A percentile compares a stretch with the other conserved stretches of the same genome.
Conservation (phyloP, 1,284 basidiomycete species). For the Meira miltonrushii region DNA sequence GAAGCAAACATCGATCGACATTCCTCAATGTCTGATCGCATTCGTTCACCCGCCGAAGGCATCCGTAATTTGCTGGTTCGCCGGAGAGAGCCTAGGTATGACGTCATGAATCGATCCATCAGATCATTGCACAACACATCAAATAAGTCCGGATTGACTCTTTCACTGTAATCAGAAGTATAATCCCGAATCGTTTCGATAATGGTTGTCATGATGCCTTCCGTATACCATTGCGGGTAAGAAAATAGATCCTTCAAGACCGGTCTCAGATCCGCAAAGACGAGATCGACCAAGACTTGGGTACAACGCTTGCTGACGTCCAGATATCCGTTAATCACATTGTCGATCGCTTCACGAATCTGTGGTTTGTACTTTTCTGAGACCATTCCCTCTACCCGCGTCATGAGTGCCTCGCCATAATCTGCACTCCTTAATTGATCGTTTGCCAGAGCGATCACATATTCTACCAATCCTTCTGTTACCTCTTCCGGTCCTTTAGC, state of each 20-base stretch:
- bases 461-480: constrained; percentile 83
- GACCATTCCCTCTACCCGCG: constrained; percentile 81
- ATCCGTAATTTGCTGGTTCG: constrained; percentile 81
- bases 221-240: constrained; percentile 59
- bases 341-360: constrained; percentile 82
- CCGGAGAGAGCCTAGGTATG: constrained; percentile 81
- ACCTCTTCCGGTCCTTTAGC: constrained; percentile 73
- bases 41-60: constrained; percentile 73
- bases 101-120: constrained; percentile 81
- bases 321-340: constrained; percentile 94
- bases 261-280: constrained; percentile 89
- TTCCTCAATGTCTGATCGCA: constrained; percentile 73
- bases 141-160: constrained; percentile 82
- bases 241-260: constrained; percentile 81
- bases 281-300: constrained; percentile 83
- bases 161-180: constrained; percentile 82
- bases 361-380: constrained; percentile 81
- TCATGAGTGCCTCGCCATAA: constrained; percentile 78
- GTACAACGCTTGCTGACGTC: constrained; percentile 97
- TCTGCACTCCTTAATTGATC: constrained; percentile 96
- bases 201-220: constrained; percentile 74
- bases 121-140: constrained; percentile 90
- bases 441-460: constrained; percentile 95
- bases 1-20: constrained; percentile 75
- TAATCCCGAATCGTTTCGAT: constrained; percentile 95